Percentiles rank a stretch among this genome's conserved stretches.
Conservation (phyloP, 768 basidiomycete genomes). For the Symmetrospora coprosmae region DNA sequence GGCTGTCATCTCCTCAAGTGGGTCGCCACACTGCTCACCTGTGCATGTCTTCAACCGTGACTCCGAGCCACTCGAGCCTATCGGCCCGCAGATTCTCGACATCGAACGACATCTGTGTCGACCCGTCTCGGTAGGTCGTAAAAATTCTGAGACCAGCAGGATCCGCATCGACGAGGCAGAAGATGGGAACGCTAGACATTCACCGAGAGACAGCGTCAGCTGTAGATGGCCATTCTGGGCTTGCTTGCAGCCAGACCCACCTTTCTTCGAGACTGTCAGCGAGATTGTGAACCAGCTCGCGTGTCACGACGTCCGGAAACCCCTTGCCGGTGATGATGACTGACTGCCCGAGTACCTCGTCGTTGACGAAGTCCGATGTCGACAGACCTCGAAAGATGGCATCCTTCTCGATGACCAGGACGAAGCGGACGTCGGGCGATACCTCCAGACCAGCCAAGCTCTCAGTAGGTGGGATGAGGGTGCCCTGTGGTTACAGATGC, state of each 20-base stretch:
- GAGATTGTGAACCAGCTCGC: constrained; percentile 63
- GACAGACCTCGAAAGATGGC: constrained; percentile 87
- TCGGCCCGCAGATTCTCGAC: constrained; percentile 51
- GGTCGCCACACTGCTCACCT: constrained; percentile 46
- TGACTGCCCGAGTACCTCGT: constrained; percentile 33
- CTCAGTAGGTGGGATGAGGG: constrained; percentile 62
- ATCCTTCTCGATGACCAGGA: constrained; percentile 88
- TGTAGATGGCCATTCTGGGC: neutral
- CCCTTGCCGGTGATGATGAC: constrained; percentile 56
- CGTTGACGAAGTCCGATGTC: constrained; percentile 43
- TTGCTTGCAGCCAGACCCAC: constrained; percentile 39
- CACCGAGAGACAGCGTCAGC: constrained; percentile 36
- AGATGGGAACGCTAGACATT: constrained; percentile 62
- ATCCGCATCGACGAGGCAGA: constrained; percentile 75
- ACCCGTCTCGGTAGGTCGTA: constrained; percentile 73
- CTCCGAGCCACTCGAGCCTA: constrained; percentile 65
- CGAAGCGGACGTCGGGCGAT: constrained; percentile 49
- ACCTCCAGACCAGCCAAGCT: constrained; percentile 53
- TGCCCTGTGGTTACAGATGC: constrained; percentile 36
- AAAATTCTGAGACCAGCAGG: constrained; percentile 85
- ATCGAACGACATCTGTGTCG: constrained; percentile 56
- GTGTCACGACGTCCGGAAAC: constrained; percentile 84
- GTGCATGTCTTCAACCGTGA: constrained; percentile 54
- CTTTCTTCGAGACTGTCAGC: constrained; percentile 50
- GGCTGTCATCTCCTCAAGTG: no score